phyloP scores from a whole-genome alignment of 2,329 filamentous ascomycete genomes.

The Penicillium rolfsii region DNA sequence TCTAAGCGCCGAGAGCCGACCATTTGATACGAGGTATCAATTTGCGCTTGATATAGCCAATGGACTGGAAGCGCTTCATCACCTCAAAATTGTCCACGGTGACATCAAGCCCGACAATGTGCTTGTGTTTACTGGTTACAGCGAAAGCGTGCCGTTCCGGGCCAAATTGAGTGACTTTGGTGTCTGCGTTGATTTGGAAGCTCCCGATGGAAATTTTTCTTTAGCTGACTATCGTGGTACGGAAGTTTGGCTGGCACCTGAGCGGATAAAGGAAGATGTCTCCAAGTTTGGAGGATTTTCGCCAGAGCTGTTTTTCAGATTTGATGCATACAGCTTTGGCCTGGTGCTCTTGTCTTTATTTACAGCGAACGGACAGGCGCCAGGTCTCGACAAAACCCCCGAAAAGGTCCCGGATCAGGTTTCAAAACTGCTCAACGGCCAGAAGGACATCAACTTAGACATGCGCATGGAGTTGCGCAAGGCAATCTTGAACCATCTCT shows the following conservation, averaged over 20 bases:
- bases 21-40: constrained; percentile 28
- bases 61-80: constrained; percentile 33
- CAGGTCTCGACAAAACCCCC: constrained; percentile 14
- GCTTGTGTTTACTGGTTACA: constrained; percentile 29
- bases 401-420: constrained; percentile 18
- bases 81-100: constrained; percentile 32
- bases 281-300: constrained; percentile 22
- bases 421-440: constrained; percentile 19
- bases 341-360: constrained; percentile 32
- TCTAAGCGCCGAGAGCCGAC: constrained; percentile 19
- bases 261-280: constrained; percentile 18
- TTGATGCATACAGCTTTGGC: constrained; percentile 35
- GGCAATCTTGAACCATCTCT: constrained; percentile 24
- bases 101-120: constrained; percentile 38
- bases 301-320: constrained; percentile 32
- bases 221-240: constrained; percentile 33
- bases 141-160: constrained; percentile 28
- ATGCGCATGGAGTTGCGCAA: constrained; percentile 26
- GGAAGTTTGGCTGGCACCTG: constrained; percentile 30
- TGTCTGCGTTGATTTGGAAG: constrained; percentile 34
- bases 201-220: constrained; percentile 22
- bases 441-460: constrained; percentile 23
- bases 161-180: constrained; percentile 38
- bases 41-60: constrained; percentile 30
- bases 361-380: constrained; percentile 19